Base-by-base conservation (phyloP, 177 flowering plant genomes). In the Vitis hybrid region DNA sequence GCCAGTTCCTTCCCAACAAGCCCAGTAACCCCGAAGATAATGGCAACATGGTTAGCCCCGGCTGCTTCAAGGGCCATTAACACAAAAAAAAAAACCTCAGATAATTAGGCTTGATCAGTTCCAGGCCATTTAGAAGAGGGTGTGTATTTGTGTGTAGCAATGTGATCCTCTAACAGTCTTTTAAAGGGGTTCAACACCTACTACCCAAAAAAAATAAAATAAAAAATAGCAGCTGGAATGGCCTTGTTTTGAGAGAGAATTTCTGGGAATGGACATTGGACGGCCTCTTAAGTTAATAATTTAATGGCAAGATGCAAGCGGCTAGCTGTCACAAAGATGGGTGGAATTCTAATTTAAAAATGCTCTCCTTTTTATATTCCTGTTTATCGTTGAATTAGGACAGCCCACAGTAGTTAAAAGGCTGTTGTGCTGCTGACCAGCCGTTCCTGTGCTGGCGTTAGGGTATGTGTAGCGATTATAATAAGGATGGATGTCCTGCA, bases 11-110 rank as follows among this genome's bases (percentile, higher is more conserved):
- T 83, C 3, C 98, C 98, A 0, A 90, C 98, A 0, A 94, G 82
- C 51, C 98, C 98, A 0, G 97, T 92, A 3, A 80, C 96, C 3
- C 98, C 98, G 61, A 88, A 85, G 72, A 94, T 87, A 66, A 84
- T 67, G 0, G 95, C 98, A 5, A 91, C 93, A 52, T 70, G 77
- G 3, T 52, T 31, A 6, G 19, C 2, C 5, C 26, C 55, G 39
- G 51, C 62, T 62, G 71, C 76, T n/a, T 66, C 53, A 16, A 16
- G 72, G 45, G 81, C 84, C 85, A 81, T 81, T 65, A 3, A 13
- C 55, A 51, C 29, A 26, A 26, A 26, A 26, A 26, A 26, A 26
- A 0, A 26, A 19, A 19, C 29, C 29, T 26, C 29, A 26, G 29
- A 26, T 26, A 26, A 4, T 26, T 26, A 26, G 29, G 29, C 29